These are phyloP conservation scores for Tilletia horrida DNA, from an alignment of 1,284 basidiomycete species.

Conservation along the genomic window DNA sequence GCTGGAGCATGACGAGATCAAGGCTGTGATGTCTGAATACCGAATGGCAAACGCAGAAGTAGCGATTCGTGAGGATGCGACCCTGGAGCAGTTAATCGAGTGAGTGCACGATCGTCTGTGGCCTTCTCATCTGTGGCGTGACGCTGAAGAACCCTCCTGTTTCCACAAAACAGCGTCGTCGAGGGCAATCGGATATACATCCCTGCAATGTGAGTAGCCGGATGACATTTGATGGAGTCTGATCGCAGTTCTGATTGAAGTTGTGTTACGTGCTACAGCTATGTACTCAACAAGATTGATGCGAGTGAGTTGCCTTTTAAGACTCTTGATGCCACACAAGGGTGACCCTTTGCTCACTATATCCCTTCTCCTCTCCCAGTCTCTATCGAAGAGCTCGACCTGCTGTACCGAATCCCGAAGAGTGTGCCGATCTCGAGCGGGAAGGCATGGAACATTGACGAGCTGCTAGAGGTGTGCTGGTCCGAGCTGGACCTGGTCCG, in stretches of 20 bases:
- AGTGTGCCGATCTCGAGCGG: conserved; percentile 89
- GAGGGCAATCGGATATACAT: conserved; percentile 71
- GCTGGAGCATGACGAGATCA: conserved; percentile 91
- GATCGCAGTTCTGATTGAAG: no score
- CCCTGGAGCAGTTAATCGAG: conserved; percentile 91
- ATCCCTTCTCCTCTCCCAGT: conserved; percentile 73
- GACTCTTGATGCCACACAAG: background rate
- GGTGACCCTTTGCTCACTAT: no score
- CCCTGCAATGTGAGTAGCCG: conserved; percentile 6
- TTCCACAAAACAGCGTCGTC: conserved; percentile 25
- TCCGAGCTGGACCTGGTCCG: conserved; percentile 58
- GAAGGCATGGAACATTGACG: conserved; percentile 95
- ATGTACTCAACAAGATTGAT: conserved; percentile 71
- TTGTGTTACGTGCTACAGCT: no score
- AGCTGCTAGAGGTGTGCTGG: conserved; percentile 69
- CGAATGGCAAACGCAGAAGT: conserved; percentile 83
- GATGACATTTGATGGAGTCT: no score
- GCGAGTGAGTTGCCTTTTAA: conserved; percentile 27
- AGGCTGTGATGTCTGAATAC: conserved; percentile 92
- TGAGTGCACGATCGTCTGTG: background rate
- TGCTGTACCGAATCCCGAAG: conserved; percentile 84
- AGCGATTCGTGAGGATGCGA: conserved; percentile 86
- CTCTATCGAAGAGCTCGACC: conserved; percentile 95
- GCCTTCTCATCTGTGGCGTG: background rate
- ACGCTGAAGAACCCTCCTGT: background rate